A percentile compares a stretch with the other conserved stretches of the same genome.
phyloP scores from a whole-genome alignment of 2,329 filamentous ascomycete species.

The Neoarthrinium moseri region DNA sequence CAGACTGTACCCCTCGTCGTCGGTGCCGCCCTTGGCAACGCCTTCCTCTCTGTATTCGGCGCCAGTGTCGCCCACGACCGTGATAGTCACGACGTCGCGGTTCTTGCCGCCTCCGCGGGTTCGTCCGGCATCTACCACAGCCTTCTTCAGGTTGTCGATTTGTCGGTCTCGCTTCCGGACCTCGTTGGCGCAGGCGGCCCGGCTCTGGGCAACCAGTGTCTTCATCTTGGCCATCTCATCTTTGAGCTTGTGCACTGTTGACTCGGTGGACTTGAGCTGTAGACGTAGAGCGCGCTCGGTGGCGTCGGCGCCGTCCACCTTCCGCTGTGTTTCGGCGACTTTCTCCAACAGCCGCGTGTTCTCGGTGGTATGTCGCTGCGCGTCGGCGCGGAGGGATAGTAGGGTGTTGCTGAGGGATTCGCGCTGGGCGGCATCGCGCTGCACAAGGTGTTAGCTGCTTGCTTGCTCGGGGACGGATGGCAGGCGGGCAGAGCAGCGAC shows the following conservation, averaged over 20 bases:
- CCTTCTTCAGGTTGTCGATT: slow-evolving; percentile 84
- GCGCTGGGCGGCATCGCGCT: slow-evolving; percentile 88
- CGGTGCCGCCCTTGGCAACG: slow-evolving; percentile 24
- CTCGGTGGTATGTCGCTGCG: slow-evolving; percentile 70
- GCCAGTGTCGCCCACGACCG: slow-evolving; percentile 53
- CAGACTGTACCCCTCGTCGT: slow-evolving; percentile 65
- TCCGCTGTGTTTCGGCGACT: slow-evolving; percentile 53
- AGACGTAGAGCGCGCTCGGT: slow-evolving; percentile 68
- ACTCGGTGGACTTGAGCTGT: slow-evolving; percentile 72
- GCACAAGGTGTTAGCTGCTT: slow-evolving; percentile 9
- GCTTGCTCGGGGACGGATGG: background rate
- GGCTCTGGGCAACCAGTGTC: slow-evolving; percentile 75
- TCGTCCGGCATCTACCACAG: slow-evolving; percentile 70
- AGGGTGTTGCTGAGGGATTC: slow-evolving; percentile 80
- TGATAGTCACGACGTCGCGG: slow-evolving; percentile 55
- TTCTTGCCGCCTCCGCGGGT: slow-evolving; percentile 57
- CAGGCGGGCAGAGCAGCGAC: slow-evolving; percentile 22
- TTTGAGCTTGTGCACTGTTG: slow-evolving; percentile 71
- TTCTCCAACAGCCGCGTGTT: slow-evolving; percentile 58
- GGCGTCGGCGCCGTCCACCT: slow-evolving; percentile 60
- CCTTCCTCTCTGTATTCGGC: slow-evolving; percentile 37
- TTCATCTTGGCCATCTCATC: slow-evolving; percentile 83
- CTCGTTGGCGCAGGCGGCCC: slow-evolving; percentile 85
- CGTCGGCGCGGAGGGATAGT: slow-evolving; percentile 71
- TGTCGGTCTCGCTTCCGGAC: slow-evolving; percentile 87